A percentile compares a stretch with the other conserved stretches of the same genome.
phyloP scores from a whole-genome alignment of 1,284 basidiomycete species.

The Irpex sp. region DNA sequence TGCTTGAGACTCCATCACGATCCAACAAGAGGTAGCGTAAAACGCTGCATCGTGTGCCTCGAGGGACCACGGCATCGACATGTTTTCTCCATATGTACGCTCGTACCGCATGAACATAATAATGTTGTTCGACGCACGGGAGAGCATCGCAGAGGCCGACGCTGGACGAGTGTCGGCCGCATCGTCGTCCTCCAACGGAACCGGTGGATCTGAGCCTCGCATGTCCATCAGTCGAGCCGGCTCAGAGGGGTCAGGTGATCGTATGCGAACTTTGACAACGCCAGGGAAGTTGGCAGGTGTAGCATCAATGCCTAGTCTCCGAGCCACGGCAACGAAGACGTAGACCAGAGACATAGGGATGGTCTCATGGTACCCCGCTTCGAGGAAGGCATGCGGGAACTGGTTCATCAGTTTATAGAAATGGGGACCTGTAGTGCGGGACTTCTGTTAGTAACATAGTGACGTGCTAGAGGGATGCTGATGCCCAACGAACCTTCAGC shows the following conservation, averaged over 20 bases:
- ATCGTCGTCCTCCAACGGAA: conserved; percentile 27
- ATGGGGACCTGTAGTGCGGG: conserved; percentile 9
- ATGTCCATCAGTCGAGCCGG: conserved; percentile 20
- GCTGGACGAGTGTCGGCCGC: conserved; percentile 15
- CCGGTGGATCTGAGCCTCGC: conserved; percentile 28
- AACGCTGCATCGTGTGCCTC: conserved; percentile 10
- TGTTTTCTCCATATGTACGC: conserved; percentile 2
- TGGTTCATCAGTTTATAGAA: conserved; percentile 44
- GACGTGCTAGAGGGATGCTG: not conserved
- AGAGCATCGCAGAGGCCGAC: conserved; percentile 8
- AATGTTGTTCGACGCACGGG: conserved; percentile 14
- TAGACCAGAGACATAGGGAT: conserved; percentile 59
- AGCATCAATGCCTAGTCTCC: conserved; percentile 45
- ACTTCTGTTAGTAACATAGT: not conserved
- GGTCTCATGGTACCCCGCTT: conserved; percentile 35
- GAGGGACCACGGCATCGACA: not conserved
- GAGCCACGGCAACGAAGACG: conserved; percentile 49
- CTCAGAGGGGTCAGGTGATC: conserved; percentile 23
- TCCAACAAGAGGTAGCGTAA: conserved; percentile 9
- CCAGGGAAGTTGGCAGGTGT: conserved; percentile 51
- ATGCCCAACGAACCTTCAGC: conserved; percentile 13
- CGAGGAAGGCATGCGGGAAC: conserved; percentile 57
- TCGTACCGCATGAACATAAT: conserved; percentile 11
- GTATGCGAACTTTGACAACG: conserved; percentile 45
- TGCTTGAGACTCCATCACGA: conserved; percentile 1